Conservation (phyloP, 2,329 filamentous ascomycete genomes). For the Ambrosiella beaveri region DNA sequence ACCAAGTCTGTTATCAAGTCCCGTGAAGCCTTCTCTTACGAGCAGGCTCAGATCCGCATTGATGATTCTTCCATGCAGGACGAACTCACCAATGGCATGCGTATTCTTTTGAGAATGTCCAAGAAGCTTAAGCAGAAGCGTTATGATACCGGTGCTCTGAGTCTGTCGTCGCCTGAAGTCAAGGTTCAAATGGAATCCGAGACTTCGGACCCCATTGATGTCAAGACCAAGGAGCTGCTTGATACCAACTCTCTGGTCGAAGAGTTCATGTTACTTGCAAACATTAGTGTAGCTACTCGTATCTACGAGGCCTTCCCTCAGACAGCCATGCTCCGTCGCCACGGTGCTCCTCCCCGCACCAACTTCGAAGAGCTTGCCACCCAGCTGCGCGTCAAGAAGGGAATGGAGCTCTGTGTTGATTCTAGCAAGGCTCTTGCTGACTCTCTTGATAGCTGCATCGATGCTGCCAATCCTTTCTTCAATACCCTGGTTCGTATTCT, state of each 20-base stretch:
- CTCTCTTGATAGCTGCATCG: conserved; percentile 71
- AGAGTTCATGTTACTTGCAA: conserved; percentile 98
- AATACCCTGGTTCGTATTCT: conserved; percentile 96
- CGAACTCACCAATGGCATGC: conserved; percentile 78
- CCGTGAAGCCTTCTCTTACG: conserved; percentile 92
- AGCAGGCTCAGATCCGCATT: conserved; percentile 84
- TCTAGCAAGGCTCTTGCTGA: conserved; percentile 88
- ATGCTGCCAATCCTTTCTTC: conserved; percentile 77
- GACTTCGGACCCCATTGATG: conserved; percentile 86
- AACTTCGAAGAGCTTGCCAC: conserved; percentile 91
- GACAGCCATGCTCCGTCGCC: conserved; percentile 81
- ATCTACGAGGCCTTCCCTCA: conserved; percentile 88
- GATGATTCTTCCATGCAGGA: conserved; percentile 79
- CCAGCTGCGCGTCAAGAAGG: conserved; percentile 76
- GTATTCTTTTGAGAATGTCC: conserved; percentile 69
- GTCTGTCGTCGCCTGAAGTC: conserved; percentile 93
- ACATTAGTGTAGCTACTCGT: conserved; percentile 79
- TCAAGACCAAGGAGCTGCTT: conserved; percentile 85
- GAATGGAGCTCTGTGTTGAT: conserved; percentile 63
- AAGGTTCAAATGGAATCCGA: conserved; percentile 77
- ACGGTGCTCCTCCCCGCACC: conserved; percentile 79
- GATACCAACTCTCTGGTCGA: conserved; percentile 96
- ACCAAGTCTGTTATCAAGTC: conserved; percentile 97
- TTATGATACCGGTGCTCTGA: conserved; percentile 87
- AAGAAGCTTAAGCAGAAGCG: conserved; percentile 89